phyloP scores from a whole-genome alignment of 2,329 filamentous ascomycete species.

The Phyllosticta citribraziliensis region DNA sequence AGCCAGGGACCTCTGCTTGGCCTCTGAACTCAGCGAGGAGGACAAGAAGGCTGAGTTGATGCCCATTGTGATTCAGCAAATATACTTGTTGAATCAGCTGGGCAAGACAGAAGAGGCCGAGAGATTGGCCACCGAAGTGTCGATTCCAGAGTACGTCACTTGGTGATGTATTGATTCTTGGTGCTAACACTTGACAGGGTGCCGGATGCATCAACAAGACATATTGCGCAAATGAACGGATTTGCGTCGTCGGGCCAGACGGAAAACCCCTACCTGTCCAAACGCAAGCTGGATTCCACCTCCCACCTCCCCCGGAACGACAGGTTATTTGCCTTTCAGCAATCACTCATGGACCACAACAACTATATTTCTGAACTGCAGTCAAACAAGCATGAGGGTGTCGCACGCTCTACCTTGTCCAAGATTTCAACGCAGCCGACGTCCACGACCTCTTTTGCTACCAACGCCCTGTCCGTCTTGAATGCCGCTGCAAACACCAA shows the following conservation, averaged over 20 bases:
- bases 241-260: slow-evolving; percentile 37
- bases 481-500: slow-evolving; percentile 67
- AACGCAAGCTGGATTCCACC: slow-evolving; percentile 48
- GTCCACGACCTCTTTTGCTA: slow-evolving; percentile 38
- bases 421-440: slow-evolving; percentile 19
- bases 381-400: slow-evolving; percentile 57
- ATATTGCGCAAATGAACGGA: slow-evolving; percentile 59
- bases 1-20: slow-evolving; percentile 60
- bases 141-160: slow-evolving; percentile 47
- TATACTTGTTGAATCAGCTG: slow-evolving; percentile 58
- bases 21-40: slow-evolving; percentile 59
- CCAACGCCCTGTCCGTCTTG: slow-evolving; percentile 50
- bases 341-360: slow-evolving; percentile 52
- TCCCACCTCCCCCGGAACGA: slow-evolving; percentile 44
- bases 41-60: slow-evolving; percentile 67
- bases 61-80: slow-evolving; percentile 67
- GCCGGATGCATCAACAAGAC: slow-evolving; percentile 55
- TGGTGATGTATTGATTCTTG: neutral
- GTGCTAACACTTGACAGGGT: slow-evolving; percentile 37
- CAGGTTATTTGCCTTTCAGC: slow-evolving; percentile 64
- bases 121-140: slow-evolving; percentile 51
- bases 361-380: slow-evolving; percentile 54
- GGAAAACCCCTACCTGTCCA: slow-evolving; percentile 58
- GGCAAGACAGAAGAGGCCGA: slow-evolving; percentile 58
- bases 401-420: slow-evolving; percentile 46